Percentiles rank a stretch among this genome's conserved stretches.
phyloP scores from a whole-genome alignment of 176 grass and related monocot species.

The Triticum turgidum region DNA sequence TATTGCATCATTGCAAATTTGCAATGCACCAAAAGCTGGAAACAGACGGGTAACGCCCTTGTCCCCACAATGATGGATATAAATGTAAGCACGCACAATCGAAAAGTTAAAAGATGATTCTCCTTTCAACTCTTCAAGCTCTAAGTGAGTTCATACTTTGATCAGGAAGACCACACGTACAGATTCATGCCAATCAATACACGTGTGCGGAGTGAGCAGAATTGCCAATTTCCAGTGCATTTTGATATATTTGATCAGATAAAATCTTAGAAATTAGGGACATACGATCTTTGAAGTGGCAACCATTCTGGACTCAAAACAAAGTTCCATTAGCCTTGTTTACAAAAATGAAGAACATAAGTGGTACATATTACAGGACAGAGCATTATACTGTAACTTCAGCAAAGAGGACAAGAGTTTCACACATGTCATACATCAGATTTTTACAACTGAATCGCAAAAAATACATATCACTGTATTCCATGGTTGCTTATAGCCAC shows the following conservation, averaged over 20 bases:
- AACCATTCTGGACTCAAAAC: too few relatives aligned
- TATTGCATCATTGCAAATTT: not conserved
- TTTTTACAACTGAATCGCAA: constrained; percentile 2
- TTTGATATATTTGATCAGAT: too few relatives aligned
- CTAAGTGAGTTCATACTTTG: not conserved
- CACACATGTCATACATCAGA: not conserved
- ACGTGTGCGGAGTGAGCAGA: not conserved
- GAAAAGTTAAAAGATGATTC: not conserved
- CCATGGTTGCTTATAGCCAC: not conserved
- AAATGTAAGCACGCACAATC: constrained; percentile 4
- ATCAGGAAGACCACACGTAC: too few relatives aligned
- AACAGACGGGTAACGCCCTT: not conserved
- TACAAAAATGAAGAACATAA: too few relatives aligned
- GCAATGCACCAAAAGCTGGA: not conserved
- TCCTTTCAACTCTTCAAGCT: not conserved
- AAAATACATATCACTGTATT: not conserved
- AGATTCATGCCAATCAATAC: not conserved
- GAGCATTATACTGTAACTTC: too few relatives aligned
- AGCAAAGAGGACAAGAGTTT: too few relatives aligned
- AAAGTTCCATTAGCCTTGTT: too few relatives aligned
- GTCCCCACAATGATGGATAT: not conserved
- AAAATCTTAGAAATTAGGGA: too few relatives aligned
- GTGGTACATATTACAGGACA: too few relatives aligned
- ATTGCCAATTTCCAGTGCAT: too few relatives aligned
- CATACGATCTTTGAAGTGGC: too few relatives aligned